These are phyloP conservation scores for Leptoxyphium fumago DNA, from an alignment of 2,329 filamentous ascomycete genomes.

Conservation along the genomic window DNA sequence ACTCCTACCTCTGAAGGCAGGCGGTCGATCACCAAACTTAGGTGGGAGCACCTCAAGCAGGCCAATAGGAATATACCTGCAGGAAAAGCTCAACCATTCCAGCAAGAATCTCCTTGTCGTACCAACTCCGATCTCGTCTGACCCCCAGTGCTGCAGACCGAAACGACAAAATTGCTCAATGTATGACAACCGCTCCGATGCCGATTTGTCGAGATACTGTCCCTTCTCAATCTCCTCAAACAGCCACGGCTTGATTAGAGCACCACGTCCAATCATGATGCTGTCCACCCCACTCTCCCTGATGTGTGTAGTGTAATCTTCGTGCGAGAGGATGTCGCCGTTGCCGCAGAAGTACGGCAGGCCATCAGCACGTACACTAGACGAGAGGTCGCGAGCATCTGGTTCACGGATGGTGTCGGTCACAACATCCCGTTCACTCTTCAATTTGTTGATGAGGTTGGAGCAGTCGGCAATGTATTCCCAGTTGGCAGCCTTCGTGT, in stretches of 20 bases:
- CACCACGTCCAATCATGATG: conserved; percentile 95
- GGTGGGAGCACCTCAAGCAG: conserved; percentile 80
- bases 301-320: conserved; percentile 70
- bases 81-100: conserved; percentile 89
- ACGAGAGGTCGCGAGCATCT: conserved; percentile 58
- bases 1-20: conserved; percentile 66
- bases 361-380: conserved; percentile 45
- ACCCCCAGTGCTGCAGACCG: conserved; percentile 88
- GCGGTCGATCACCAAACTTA: conserved; percentile 75
- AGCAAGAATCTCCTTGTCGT: conserved; percentile 83
- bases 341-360: conserved; percentile 75
- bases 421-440: conserved; percentile 48
- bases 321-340: conserved; percentile 87
- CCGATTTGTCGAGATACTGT: conserved; percentile 92
- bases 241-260: conserved; percentile 93
- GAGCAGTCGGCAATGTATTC: conserved; percentile 83
- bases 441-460: conserved; percentile 66
- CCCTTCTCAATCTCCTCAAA: conserved; percentile 89
- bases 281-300: conserved; percentile 67
- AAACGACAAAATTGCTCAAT: conserved; percentile 83
- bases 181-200: conserved; percentile 69
- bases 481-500: conserved; percentile 89
- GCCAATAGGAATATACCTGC: conserved; percentile 82
- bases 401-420: conserved; percentile 66
- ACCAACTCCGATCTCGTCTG: conserved; percentile 84